Conservation (phyloP, 1,139 yeast genomes). For the Kurtzmaniella quercitrusa region DNA sequence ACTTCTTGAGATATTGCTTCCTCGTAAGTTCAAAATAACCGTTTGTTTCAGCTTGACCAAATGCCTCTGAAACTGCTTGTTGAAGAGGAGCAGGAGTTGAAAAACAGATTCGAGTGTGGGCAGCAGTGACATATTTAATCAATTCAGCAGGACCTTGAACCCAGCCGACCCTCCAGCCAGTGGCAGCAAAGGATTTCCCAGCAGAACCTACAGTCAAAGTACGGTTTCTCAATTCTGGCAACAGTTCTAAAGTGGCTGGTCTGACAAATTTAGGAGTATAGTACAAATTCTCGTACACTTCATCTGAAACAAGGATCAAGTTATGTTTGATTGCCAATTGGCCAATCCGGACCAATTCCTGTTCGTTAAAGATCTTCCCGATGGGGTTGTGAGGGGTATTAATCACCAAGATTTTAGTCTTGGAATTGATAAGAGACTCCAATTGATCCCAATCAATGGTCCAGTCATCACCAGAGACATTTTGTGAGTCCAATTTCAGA, state of each 20-base stretch:
- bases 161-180: constrained; percentile 99
- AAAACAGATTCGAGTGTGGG: constrained; percentile 91
- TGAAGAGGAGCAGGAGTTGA: constrained; percentile 91
- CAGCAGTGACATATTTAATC: constrained; percentile 76
- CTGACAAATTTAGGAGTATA: constrained; percentile 68
- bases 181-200: constrained; percentile 95
- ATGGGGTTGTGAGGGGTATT: constrained; percentile 97
- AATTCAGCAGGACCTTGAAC: constrained; percentile 82
- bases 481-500: constrained; percentile 56
- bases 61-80: constrained; percentile 82
- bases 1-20: constrained; percentile 62
- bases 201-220: constrained; percentile 94
- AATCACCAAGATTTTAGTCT: constrained; percentile 80
- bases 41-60: constrained; percentile 54
- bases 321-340: constrained; percentile 79
- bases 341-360: constrained; percentile 73
- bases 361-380: constrained; percentile 79
- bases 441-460: constrained; percentile 73
- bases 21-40: constrained; percentile 70
- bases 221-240: constrained; percentile 70
- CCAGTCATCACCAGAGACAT: constrained; percentile 85
- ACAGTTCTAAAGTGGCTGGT: constrained; percentile 66
- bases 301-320: constrained; percentile 80
- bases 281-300: constrained; percentile 88
- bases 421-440: constrained; percentile 60